phyloP scores from a whole-genome alignment of 164 flowering plant species.

The Cinnamomum chago region DNA sequence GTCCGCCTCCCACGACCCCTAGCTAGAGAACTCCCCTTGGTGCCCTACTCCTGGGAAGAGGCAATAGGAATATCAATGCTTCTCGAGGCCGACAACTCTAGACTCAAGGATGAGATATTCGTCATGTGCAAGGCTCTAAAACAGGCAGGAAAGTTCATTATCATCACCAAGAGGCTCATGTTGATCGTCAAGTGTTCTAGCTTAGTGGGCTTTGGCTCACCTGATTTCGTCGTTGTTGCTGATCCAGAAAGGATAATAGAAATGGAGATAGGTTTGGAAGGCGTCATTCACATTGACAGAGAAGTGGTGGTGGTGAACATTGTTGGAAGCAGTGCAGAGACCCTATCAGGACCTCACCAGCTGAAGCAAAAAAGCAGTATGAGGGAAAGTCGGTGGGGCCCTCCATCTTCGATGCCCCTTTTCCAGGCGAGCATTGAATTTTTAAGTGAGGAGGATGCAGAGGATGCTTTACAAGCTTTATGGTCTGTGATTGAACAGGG shows the following conservation, averaged over 20 bases:
- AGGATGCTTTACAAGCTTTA: slow-evolving; percentile 44
- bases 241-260: slow-evolving; percentile 74
- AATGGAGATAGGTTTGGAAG: slow-evolving; percentile 58
- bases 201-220: slow-evolving; percentile 50
- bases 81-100: slow-evolving; percentile 42
- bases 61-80: slow-evolving; percentile 77
- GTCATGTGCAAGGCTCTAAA: slow-evolving; percentile 74
- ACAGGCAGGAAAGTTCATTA: slow-evolving; percentile 54
- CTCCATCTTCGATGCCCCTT: slow-evolving; percentile 51
- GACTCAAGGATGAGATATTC: slow-evolving; percentile 51
- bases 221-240: slow-evolving; percentile 53
- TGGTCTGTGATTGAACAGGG: slow-evolving; percentile 49
- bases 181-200: slow-evolving; percentile 59
- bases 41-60: slow-evolving; percentile 93
- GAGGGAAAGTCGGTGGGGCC: slow-evolving; percentile 40
- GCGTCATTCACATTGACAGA: slow-evolving; percentile 58
- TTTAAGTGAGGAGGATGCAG: slow-evolving; percentile 49
- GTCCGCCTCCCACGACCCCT: slow-evolving; percentile 83
- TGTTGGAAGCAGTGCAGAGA: slow-evolving; percentile 66
- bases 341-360: slow-evolving; percentile 31
- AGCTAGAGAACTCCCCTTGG: slow-evolving; percentile 54
- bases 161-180: slow-evolving; percentile 56
- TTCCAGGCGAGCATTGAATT: slow-evolving; percentile 63
- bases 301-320: slow-evolving; percentile 59
- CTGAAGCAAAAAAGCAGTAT: slow-evolving; percentile 27